Evolutionary conservation across 2,329 filamentous ascomycete genomes (phyloP).

Genomic region (Penicillium sp.): DNA sequence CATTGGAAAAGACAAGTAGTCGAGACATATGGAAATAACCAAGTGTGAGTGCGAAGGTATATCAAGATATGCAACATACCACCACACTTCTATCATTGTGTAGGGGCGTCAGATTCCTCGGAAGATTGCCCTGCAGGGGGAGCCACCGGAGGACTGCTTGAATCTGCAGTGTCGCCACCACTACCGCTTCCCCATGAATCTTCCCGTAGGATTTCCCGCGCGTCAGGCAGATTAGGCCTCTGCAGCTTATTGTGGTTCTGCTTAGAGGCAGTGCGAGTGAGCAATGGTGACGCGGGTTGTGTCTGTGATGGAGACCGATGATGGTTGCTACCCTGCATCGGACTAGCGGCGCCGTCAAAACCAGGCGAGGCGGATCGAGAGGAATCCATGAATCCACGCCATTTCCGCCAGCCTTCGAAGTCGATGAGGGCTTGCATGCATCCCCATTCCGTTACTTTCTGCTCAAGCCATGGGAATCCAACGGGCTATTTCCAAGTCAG

Average conservation of each 20-base stretch:
- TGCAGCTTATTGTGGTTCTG: conserved; percentile 3
- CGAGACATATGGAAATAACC: conserved; percentile 20
- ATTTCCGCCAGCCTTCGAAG: conserved; percentile 95
- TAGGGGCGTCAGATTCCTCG: neutral
- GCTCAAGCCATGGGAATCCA: conserved; percentile 93
- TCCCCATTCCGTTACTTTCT: conserved; percentile 98
- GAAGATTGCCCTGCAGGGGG: neutral
- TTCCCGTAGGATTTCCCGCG: conserved; percentile 18
- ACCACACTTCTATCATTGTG: neutral
- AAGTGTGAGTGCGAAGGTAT: neutral
- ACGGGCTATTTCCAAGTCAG: conserved; percentile 63
- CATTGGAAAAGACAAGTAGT: conserved; percentile 23
- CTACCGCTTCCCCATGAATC: conserved; percentile 33
- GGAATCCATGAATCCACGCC: conserved; percentile 70
- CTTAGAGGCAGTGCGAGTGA: conserved; percentile 12
- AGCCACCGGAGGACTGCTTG: conserved; percentile 1
- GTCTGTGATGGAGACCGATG: conserved; percentile 4
- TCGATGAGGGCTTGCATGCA: conserved; percentile 99
- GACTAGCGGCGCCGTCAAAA: conserved; percentile 23
- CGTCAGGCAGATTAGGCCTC: conserved; percentile 11
- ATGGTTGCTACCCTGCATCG: conserved; percentile 24
- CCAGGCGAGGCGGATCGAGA: conserved; percentile 18
- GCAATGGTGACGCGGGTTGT: conserved; percentile 17
- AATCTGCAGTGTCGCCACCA: conserved; percentile 29
- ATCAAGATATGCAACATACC: neutral